Evolutionary conservation across 495 filamentous ascomycete species (phyloP).

Genomic region (Aspergillus kassunensis): DNA sequence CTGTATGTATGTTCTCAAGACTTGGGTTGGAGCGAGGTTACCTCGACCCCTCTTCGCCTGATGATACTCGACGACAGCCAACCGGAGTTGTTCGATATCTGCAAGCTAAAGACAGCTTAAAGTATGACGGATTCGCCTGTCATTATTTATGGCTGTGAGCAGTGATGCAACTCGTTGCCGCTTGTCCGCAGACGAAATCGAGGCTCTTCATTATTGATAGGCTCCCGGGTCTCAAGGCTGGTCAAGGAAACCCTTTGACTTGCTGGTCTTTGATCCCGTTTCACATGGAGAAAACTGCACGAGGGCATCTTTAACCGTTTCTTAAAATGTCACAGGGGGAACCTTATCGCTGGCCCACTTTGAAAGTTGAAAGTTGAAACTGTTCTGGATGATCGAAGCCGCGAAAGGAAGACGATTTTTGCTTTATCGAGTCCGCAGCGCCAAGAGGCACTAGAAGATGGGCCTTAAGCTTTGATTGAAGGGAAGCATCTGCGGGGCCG

Average conservation of each 20-base stretch:
- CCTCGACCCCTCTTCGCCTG: conserved; percentile 3
- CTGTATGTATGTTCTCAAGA: background rate
- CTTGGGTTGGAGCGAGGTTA: conserved; percentile 2
- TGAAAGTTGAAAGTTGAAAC: background rate
- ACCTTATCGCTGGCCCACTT: conserved; percentile 13
- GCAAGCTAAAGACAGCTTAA: background rate
- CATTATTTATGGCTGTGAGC: background rate
- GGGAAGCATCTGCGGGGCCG: conserved; percentile 17
- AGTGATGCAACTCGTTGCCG: background rate
- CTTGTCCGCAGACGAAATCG: background rate
- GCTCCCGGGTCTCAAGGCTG: background rate
- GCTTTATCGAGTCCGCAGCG: conserved; percentile 15
- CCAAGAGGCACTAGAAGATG: conserved; percentile 19
- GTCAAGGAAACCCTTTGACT: background rate
- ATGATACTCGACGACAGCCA: background rate
- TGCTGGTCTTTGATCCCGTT: conserved; percentile 2
- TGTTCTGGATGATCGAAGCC: background rate
- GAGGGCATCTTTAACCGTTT: conserved; percentile 13
- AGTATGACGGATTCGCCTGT: conserved; percentile 1
- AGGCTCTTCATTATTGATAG: background rate
- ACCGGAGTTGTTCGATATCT: background rate
- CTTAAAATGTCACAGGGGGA: conserved; percentile 11
- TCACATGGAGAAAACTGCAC: conserved; percentile 21
- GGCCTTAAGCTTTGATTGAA: conserved; percentile 15
- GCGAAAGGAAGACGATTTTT: background rate